Evolutionary conservation across 768 basidiomycete species (phyloP).

Genomic region (Mycena crocata): DNA sequence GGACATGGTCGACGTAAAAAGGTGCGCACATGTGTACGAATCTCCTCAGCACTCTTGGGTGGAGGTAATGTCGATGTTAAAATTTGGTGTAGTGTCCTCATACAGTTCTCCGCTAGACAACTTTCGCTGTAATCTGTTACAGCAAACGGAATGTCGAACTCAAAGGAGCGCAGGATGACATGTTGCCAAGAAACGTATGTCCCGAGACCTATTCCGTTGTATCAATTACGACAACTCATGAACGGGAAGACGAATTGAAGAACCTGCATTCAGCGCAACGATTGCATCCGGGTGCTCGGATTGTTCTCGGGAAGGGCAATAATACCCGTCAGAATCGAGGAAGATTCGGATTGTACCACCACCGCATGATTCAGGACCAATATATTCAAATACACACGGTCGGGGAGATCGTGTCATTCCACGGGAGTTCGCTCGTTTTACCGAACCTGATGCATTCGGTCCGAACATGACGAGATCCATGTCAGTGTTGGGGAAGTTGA

Average conservation of each 20-base stretch:
- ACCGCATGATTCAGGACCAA: conserved; percentile 50
- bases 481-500: conserved; percentile 58
- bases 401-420: conserved; percentile 35
- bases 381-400: conserved; percentile 50
- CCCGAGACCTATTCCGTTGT: conserved; percentile 49
- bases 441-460: conserved; percentile 36
- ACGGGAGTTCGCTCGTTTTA: conserved; percentile 45
- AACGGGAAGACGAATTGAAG: no score
- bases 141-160: conserved; percentile 42
- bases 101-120: not conserved
- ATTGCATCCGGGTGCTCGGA: conserved; percentile 52
- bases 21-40: not conserved
- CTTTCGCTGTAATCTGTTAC: conserved; percentile 34
- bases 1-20: not conserved
- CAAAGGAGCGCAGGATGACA: conserved; percentile 43
- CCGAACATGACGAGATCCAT: conserved; percentile 57
- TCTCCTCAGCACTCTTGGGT: not conserved
- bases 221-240: no score
- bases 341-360: conserved; percentile 50
- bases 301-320: conserved; percentile 12
- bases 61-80: not conserved
- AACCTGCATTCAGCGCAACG: conserved; percentile 55
- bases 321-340: conserved; percentile 40
- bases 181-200: conserved; percentile 50
- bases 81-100: not conserved